phyloP scores from a whole-genome alignment of 1,139 yeast species.

The Taiozyma sp. region DNA sequence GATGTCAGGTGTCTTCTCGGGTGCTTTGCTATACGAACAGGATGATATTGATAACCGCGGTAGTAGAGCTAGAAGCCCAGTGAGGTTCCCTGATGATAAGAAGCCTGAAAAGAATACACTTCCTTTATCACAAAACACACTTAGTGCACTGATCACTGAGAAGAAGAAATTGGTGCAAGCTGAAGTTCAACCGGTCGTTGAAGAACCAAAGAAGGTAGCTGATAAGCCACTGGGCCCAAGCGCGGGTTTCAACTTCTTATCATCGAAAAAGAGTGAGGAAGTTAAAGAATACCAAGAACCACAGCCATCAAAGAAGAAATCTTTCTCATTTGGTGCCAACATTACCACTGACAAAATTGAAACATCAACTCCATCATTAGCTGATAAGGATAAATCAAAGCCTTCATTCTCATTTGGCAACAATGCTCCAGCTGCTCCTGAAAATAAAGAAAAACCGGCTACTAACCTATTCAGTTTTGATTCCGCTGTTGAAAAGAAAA shows the following conservation, averaged over 20 bases:
- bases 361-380: conserved; percentile 2
- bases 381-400: conserved; percentile 2
- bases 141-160: conserved; percentile 12
- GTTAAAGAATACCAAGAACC: background rate
- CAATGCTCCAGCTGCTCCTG: background rate
- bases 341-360: background rate
- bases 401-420: conserved; percentile 7
- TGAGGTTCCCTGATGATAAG: conserved; percentile 14
- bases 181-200: conserved; percentile 2
- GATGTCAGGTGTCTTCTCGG: conserved; percentile 21
- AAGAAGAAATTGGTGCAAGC: conserved; percentile 11
- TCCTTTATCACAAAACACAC: conserved; percentile 8
- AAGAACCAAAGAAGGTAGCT: conserved; percentile 2
- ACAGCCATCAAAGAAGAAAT: background rate
- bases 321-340: conserved; percentile 2
- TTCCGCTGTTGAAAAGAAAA: background rate
- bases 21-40: conserved; percentile 19
- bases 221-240: conserved; percentile 19
- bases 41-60: conserved; percentile 13
- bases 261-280: background rate
- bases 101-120: background rate
- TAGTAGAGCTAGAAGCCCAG: conserved; percentile 13
- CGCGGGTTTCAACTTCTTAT: conserved; percentile 24
- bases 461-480: background rate
- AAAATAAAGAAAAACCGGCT: conserved; percentile 1